Conservation (phyloP, 108 stramenopile genomes). For the Fragilaria crotonensis region DNA sequence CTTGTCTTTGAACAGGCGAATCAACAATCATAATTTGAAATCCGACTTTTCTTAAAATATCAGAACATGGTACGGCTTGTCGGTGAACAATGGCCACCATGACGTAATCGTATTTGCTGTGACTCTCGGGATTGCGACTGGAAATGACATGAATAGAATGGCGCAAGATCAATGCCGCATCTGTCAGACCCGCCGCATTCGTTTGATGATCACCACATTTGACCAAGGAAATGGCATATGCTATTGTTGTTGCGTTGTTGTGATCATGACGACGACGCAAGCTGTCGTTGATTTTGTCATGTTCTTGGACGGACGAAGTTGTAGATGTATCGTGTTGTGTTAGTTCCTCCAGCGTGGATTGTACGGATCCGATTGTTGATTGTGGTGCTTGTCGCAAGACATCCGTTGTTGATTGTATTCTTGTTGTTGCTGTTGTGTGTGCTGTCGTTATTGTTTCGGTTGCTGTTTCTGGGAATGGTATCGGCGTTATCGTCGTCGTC, state of each 20-base stretch:
- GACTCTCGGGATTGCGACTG: constrained; percentile 11
- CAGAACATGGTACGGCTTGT: constrained; percentile 15
- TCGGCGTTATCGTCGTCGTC: too few relatives aligned
- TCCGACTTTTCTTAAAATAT: constrained; percentile 13
- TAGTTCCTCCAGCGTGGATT: too few relatives aligned
- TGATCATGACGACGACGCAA: neutral
- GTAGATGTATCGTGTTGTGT: too few relatives aligned
- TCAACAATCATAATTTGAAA: constrained; percentile 18
- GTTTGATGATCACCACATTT: constrained; percentile 36
- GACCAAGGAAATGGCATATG: constrained; percentile 42
- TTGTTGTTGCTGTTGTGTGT: too few relatives aligned
- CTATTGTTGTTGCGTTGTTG: constrained; percentile 5
- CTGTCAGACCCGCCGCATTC: constrained; percentile 28
- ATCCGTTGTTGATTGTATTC: too few relatives aligned
- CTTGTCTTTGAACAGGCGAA: constrained; percentile 18
- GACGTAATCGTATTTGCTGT: constrained; percentile 32
- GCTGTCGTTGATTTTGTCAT: too few relatives aligned
- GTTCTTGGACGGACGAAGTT: too few relatives aligned
- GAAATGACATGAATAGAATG: constrained; percentile 36
- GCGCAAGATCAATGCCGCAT: constrained; percentile 33
- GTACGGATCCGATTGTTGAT: too few relatives aligned
- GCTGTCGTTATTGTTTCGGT: too few relatives aligned
- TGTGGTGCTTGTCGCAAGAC: too few relatives aligned
- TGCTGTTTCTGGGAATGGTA: too few relatives aligned
- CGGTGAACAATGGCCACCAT: constrained; percentile 34